Percentiles rank a stretch among this genome's conserved stretches.
Evolutionary conservation across 208 protist genomes (phyloP).

Genomic region (Crithidia expoeki): DNA sequence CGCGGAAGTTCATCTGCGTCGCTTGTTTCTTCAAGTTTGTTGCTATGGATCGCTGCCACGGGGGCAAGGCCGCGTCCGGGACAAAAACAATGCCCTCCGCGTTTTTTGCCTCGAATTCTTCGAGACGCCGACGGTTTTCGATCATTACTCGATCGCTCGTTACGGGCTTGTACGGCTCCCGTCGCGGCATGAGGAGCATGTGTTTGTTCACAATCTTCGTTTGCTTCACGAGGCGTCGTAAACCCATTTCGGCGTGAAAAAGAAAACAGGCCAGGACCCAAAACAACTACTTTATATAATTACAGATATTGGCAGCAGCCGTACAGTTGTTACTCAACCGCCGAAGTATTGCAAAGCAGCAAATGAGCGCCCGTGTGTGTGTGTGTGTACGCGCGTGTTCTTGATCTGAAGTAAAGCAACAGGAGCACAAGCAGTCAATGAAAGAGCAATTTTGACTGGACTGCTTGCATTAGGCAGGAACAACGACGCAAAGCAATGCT

Average conservation of each 20-base stretch:
- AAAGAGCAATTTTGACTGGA: too few species aligned
- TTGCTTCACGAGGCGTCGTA: conserved; percentile 44
- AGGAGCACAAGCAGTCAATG: too few species aligned
- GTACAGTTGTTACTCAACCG: background rate
- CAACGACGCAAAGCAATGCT: too few species aligned
- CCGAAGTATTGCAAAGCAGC: too few species aligned
- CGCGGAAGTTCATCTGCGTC: conserved; percentile 65
- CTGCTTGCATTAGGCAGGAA: too few species aligned
- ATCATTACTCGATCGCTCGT: conserved; percentile 66
- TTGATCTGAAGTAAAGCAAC: too few species aligned
- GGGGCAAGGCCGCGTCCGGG: conserved; percentile 66
- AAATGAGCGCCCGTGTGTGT: too few species aligned
- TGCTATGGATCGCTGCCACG: conserved; percentile 70
- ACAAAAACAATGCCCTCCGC: conserved; percentile 83
- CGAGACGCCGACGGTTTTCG: conserved; percentile 55
- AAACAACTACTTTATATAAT: background rate
- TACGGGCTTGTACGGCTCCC: conserved; percentile 73
- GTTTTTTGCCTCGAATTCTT: conserved; percentile 64
- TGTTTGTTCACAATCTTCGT: conserved; percentile 57
- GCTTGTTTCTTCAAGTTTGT: conserved; percentile 39
- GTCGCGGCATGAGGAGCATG: conserved; percentile 33
- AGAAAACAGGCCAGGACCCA: too few species aligned
- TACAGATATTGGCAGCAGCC: background rate
- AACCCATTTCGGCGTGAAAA: conserved; percentile 13
- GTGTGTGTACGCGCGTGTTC: too few species aligned